These are phyloP conservation scores for Backusella mclennaniae DNA, from an alignment of 192 early-diverging fungal genomes.

Conservation along the genomic window DNA sequence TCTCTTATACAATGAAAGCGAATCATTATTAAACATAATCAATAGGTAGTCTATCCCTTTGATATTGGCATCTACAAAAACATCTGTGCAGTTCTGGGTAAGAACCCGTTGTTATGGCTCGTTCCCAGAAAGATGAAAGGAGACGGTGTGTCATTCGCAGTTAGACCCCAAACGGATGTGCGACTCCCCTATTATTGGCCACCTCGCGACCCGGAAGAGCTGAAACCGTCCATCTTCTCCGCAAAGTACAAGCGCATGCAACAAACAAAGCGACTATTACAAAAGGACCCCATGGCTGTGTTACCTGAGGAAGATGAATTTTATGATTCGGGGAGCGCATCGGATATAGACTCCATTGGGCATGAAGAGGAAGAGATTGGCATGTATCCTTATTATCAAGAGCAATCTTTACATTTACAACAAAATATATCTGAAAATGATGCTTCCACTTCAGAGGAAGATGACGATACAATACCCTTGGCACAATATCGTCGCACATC, in stretches of 20 bases:
- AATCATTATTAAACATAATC: background rate
- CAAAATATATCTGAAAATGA: conserved; percentile 9
- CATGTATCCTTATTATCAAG: background rate
- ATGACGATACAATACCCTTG: conserved; percentile 9
- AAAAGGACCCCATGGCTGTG: background rate
- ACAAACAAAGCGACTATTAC: background rate
- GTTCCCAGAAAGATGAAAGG: conserved; percentile 60
- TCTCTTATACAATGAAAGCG: background rate
- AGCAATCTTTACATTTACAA: background rate
- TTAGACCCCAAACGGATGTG: conserved; percentile 41
- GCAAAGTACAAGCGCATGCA: conserved; percentile 20
- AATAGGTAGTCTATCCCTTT: conserved; percentile 70
- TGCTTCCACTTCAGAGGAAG: conserved; percentile 17
- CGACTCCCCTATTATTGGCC: conserved; percentile 29
- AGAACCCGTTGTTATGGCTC: conserved; percentile 68
- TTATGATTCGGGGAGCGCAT: conserved; percentile 32
- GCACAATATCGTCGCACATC: background rate
- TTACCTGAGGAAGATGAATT: conserved; percentile 14
- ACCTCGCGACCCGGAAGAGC: conserved; percentile 40
- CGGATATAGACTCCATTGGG: conserved; percentile 8
- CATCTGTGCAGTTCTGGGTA: conserved; percentile 72
- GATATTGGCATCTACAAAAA: conserved; percentile 77
- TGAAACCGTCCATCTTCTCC: conserved; percentile 37
- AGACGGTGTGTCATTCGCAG: conserved; percentile 66
- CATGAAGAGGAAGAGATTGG: background rate